Conservation (phyloP, 164 flowering plant species). For the Cinnamomum chago region DNA sequence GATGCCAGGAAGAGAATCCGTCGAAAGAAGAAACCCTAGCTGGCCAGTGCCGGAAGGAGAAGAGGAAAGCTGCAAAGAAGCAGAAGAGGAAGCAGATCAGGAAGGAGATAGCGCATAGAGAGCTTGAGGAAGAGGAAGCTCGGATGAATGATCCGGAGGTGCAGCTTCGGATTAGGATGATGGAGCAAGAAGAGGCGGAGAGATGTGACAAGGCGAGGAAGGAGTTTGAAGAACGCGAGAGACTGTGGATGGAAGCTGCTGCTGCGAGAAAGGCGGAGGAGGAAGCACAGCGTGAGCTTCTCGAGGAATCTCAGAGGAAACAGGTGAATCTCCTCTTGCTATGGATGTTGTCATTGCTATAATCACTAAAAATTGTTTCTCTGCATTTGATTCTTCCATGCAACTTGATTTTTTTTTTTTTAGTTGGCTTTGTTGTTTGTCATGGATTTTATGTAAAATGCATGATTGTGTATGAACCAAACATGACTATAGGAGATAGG, state of each 20-base stretch:
- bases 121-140: slow-evolving; percentile 54
- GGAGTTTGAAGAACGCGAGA: slow-evolving; percentile 81
- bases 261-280: slow-evolving; percentile 37
- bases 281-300: slow-evolving; percentile 30
- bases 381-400: neutral
- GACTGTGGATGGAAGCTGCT: slow-evolving; percentile 51
- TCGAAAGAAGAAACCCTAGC: neutral
- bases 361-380: neutral
- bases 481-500: no score
- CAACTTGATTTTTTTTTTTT: neutral
- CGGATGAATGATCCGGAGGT: slow-evolving; percentile 64
- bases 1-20: neutral
- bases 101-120: slow-evolving; percentile 55
- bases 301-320: slow-evolving; percentile 28
- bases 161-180: slow-evolving; percentile 38
- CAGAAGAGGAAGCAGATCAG: slow-evolving; percentile 67
- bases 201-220: slow-evolving; percentile 48
- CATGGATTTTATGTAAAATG: neutral
- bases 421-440: no score
- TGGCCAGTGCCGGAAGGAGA: slow-evolving; percentile 36
- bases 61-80: slow-evolving; percentile 74
- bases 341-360: neutral
- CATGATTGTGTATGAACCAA: neutral
- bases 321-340: slow-evolving; percentile 21
- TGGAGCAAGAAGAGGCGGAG: slow-evolving; percentile 60